Base-by-base conservation (phyloP, 441 rosid species). In the Adansonia gregorii region DNA sequence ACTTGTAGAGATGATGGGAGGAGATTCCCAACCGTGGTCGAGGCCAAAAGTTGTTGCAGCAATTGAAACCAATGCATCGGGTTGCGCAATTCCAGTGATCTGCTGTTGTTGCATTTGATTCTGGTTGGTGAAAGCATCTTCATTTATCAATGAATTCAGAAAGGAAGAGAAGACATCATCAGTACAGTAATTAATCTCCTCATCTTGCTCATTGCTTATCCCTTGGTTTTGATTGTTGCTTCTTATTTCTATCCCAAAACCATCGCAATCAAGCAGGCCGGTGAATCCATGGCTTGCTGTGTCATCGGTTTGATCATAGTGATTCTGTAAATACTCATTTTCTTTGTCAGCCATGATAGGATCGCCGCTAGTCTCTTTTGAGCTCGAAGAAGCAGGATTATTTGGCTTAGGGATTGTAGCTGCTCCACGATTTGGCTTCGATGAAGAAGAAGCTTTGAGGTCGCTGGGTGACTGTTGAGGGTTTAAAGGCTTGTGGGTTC, bases 401-500 rank as follows among this genome's bases (percentile, higher is more conserved):
- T 11, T 59, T 6, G 55, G 67, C 1, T 73, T 54, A 72, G 65
- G 64, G 65, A 8, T 10, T 11, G 43, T 39, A 39, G 6, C 43
- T 39, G 43, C 43, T 5, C 43, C 43, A 39, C 43, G 43, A 39
- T 72, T 74, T 41, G 78, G 17, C 24, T 14, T 24, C 2, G 76
- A 75, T 43, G 76, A 76, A 74, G 69, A 27, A n/a, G 77, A 22
- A 52, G 78, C 12, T 8, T 76, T 17, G 41, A 41, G 54, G 39
- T 20, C 2, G 6, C 2, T 5, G 0, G 66, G 35, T 14, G 74
- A 8, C 0, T 7, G 27, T 35, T 49, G 48, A 51, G 78, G 73
- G 54, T 52, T 55, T 54, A 76, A 52, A 66, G 78, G 78, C 72
- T 65, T 76, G 78, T 76, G 78, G 22, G 78, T 76, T 66, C 73